These are phyloP conservation scores for Chaetomium sp. DNA, from an alignment of 2,329 filamentous ascomycete genomes.

Conservation along the genomic window DNA sequence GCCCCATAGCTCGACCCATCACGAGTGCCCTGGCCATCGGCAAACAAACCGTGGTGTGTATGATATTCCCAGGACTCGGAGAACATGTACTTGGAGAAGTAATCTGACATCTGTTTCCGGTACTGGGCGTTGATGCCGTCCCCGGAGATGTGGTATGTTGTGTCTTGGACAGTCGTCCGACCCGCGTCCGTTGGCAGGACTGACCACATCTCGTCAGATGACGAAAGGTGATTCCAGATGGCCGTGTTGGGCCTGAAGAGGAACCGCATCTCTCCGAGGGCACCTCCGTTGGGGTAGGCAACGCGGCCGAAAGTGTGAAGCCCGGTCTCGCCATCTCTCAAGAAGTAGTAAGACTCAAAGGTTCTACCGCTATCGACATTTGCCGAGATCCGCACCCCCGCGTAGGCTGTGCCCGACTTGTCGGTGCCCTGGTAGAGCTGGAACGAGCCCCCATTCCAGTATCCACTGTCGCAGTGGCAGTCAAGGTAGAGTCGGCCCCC, in stretches of 20 bases:
- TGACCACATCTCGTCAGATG: constrained; percentile 12
- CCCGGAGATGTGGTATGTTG: constrained; percentile 11
- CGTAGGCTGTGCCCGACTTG: not conserved
- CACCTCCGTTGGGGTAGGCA: constrained; percentile 8
- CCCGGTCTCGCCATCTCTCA: constrained; percentile 14
- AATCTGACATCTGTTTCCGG: constrained; percentile 8
- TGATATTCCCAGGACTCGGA: constrained; percentile 14
- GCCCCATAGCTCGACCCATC: constrained; percentile 6
- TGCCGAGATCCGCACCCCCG: constrained; percentile 5
- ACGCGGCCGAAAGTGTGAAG: constrained; percentile 8
- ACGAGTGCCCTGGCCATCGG: constrained; percentile 8
- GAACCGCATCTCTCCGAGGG: constrained; percentile 12
- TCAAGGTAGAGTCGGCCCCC: constrained; percentile 11
- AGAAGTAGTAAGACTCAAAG: constrained; percentile 12
- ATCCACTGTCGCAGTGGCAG: constrained; percentile 15
- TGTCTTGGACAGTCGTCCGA: constrained; percentile 12
- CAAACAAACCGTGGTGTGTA: constrained; percentile 6
- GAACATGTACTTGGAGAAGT: constrained; percentile 18
- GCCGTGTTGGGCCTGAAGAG: constrained; percentile 7
- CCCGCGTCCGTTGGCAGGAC: not conserved
- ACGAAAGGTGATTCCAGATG: constrained; percentile 13
- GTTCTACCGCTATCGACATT: constrained; percentile 4
- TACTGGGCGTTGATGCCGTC: constrained; percentile 9
- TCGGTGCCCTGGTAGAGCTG: constrained; percentile 9
- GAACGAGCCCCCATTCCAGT: constrained; percentile 9